These are phyloP conservation scores for Sisymbrium irio DNA, from an alignment of 345 rosid genomes.

Conservation along the genomic window DNA sequence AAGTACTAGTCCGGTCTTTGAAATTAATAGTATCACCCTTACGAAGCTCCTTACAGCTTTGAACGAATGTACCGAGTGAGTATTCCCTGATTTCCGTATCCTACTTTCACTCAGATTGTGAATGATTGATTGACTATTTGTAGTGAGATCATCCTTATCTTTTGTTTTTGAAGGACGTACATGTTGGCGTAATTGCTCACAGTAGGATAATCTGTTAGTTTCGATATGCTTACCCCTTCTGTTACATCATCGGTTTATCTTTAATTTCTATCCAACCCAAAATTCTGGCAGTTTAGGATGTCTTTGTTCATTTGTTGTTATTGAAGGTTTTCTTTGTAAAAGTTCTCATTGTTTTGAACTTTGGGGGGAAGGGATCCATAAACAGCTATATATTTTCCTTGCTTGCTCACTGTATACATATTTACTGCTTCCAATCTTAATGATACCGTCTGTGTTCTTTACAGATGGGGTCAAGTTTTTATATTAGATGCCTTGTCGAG, in stretches of 20 bases:
- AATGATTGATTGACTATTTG: background rate
- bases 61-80: slow-evolving; percentile 98
- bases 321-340: background rate
- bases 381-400: background rate
- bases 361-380: background rate
- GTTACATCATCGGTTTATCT: background rate
- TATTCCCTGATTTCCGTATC: slow-evolving; percentile 10
- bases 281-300: background rate
- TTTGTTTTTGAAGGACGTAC: background rate
- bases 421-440: background rate
- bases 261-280: background rate
- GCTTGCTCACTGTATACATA: background rate
- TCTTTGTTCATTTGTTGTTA: background rate
- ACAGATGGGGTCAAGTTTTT: slow-evolving; percentile 99
- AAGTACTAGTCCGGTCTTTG: slow-evolving; percentile 75
- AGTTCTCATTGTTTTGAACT: background rate
- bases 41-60: slow-evolving; percentile 95
- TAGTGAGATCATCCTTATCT: background rate
- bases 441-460: background rate
- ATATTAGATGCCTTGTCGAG: slow-evolving; percentile 91
- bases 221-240: background rate
- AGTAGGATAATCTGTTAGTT: background rate
- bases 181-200: background rate
- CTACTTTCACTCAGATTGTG: slow-evolving; percentile 1
- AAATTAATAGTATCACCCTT: slow-evolving; percentile 79